Percentiles rank a stretch among this genome's conserved stretches.
These are phyloP conservation scores for Clavispora asparagi DNA, from an alignment of 805 yeast genomes.

Conservation along the genomic window DNA sequence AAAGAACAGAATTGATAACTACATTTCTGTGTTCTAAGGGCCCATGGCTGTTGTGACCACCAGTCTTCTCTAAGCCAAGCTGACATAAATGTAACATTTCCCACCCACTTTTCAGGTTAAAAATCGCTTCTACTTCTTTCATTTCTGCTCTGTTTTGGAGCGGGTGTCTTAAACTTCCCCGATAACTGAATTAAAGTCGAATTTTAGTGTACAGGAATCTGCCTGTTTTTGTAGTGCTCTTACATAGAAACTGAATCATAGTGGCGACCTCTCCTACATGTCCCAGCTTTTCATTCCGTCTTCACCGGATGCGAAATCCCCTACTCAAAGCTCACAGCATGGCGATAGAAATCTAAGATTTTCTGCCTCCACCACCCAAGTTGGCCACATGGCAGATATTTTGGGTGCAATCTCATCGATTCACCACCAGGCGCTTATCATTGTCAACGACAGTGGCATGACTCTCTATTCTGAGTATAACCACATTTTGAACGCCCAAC, in stretches of 20 bases:
- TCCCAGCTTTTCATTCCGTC: conserved; percentile 13
- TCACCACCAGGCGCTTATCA: conserved; percentile 29
- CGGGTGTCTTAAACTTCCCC: neutral
- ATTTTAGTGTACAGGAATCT: neutral
- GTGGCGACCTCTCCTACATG: neutral
- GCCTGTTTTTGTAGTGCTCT: neutral
- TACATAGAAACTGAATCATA: neutral
- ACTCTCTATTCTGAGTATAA: conserved; percentile 31
- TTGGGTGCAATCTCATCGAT: conserved; percentile 28
- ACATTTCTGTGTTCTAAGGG: conserved; percentile 70
- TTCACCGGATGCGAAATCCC: conserved; percentile 1
- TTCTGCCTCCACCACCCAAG: conserved; percentile 33
- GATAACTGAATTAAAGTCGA: neutral
- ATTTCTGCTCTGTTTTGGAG: neutral
- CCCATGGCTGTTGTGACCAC: neutral
- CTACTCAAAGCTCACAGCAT: neutral
- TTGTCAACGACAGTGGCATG: conserved; percentile 28
- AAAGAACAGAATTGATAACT: conserved; percentile 86
- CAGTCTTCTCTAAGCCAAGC: conserved; percentile 5
- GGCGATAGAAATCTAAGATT: conserved; percentile 12
- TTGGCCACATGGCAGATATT: conserved; percentile 34
- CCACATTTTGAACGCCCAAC: conserved; percentile 31
- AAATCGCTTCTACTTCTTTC: neutral
- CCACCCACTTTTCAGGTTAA: neutral
- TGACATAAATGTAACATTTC: no score